Evolutionary conservation across 805 yeast genomes (phyloP).

Genomic region (Wickerhamiella kazuoi): DNA sequence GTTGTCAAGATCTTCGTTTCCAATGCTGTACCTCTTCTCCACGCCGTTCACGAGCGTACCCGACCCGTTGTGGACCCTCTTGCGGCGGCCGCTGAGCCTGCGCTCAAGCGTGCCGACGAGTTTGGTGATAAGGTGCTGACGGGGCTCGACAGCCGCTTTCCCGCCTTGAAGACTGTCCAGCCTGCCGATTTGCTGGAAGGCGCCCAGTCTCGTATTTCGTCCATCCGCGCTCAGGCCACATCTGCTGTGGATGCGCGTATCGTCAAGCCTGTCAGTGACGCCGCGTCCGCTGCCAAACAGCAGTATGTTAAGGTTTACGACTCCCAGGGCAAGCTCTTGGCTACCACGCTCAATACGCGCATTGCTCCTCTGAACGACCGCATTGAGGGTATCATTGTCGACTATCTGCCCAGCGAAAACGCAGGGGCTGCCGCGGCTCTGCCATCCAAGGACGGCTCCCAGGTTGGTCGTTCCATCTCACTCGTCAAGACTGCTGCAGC

Average conservation of each 20-base stretch:
- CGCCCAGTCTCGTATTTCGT: slow-evolving; percentile 24
- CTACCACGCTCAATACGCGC: slow-evolving; percentile 46
- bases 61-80: slow-evolving; percentile 20
- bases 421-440: slow-evolving; percentile 3
- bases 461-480: slow-evolving; percentile 7
- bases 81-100: slow-evolving; percentile 21
- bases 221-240: slow-evolving; percentile 20
- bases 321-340: slow-evolving; percentile 39
- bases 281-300: slow-evolving; percentile 27
- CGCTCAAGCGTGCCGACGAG: slow-evolving; percentile 32
- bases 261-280: slow-evolving; percentile 26
- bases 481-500: slow-evolving; percentile 9
- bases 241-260: slow-evolving; percentile 29
- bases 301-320: slow-evolving; percentile 37
- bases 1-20: slow-evolving; percentile 39
- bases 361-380: slow-evolving; percentile 43
- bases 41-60: slow-evolving; percentile 22
- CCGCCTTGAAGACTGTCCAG: slow-evolving; percentile 38
- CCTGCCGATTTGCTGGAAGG: slow-evolving; percentile 35
- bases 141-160: slow-evolving; percentile 40
- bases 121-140: slow-evolving; percentile 38
- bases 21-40: slow-evolving; percentile 41
- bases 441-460: not conserved
- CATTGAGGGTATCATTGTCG: slow-evolving; percentile 29
- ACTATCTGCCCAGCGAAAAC: slow-evolving; percentile 28